Evolutionary conservation across 495 filamentous ascomycete species (phyloP).

Genomic region (Viridothelium virens): DNA sequence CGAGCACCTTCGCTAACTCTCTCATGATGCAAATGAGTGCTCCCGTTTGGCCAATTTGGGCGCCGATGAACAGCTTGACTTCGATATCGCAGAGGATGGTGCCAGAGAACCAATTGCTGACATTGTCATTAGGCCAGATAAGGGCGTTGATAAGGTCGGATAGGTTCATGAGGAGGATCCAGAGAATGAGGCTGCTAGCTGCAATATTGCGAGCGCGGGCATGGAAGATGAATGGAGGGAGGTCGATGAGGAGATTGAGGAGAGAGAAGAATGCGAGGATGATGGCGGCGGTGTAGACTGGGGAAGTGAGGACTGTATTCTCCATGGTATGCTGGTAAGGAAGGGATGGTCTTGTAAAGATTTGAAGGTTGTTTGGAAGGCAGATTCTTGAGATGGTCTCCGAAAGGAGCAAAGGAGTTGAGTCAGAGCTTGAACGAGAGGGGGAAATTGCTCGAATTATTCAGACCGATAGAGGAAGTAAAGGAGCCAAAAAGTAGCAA

Average conservation of each 20-base stretch:
- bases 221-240: constrained; percentile 50
- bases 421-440: too few species aligned
- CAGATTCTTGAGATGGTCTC: too few species aligned
- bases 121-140: constrained; percentile 71
- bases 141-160: constrained; percentile 67
- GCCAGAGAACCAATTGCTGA: constrained; percentile 62
- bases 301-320: neutral
- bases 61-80: constrained; percentile 57
- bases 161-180: constrained; percentile 57
- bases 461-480: too few species aligned
- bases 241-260: constrained; percentile 49
- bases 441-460: too few species aligned
- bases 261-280: constrained; percentile 45
- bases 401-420: too few species aligned
- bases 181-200: constrained; percentile 54
- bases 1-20: constrained; percentile 59
- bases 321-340: neutral
- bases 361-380: neutral
- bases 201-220: constrained; percentile 53
- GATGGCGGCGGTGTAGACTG: constrained; percentile 24
- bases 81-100: constrained; percentile 75
- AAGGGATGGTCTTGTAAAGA: neutral
- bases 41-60: constrained; percentile 57
- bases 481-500: too few species aligned
- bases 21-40: constrained; percentile 61